phyloP scores from a whole-genome alignment of 805 yeast genomes.

The Priceomyces castillae region DNA sequence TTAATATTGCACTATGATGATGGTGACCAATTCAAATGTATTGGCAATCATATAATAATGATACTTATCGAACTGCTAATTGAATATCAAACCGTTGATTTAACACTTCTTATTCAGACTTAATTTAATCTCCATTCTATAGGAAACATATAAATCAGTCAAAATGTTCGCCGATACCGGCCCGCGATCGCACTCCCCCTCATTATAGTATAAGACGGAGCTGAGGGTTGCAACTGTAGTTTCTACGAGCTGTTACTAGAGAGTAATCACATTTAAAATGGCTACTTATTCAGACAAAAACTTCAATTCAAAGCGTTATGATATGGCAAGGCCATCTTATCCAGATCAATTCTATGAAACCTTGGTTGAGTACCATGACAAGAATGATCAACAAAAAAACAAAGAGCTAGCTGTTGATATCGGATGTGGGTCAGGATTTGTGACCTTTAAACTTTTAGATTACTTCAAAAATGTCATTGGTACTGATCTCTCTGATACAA shows the following conservation, averaged over 20 bases:
- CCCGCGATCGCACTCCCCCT: background rate
- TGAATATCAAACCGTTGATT: too few species aligned
- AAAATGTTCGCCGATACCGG: background rate
- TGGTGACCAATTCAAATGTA: background rate
- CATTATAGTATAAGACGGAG: background rate
- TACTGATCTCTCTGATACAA: conserved; percentile 42
- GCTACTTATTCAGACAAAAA: conserved; percentile 55
- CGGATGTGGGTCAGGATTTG: conserved; percentile 83
- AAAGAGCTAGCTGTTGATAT: conserved; percentile 52
- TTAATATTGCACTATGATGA: background rate
- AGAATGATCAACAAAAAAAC: background rate
- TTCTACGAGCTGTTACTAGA: background rate
- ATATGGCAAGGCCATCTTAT: conserved; percentile 63
- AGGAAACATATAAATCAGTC: too few species aligned
- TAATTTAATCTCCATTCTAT: too few species aligned
- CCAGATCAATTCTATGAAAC: conserved; percentile 35
- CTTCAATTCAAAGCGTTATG: conserved; percentile 55
- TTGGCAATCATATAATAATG: background rate
- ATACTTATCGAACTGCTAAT: too few species aligned
- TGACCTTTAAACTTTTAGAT: conserved; percentile 49
- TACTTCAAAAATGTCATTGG: conserved; percentile 56
- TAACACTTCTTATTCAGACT: too few species aligned
- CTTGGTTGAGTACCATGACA: conserved; percentile 15
- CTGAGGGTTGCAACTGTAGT: background rate
- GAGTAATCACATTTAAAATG: conserved; percentile 36